Conservation (phyloP, 2,329 filamentous ascomycete species). For the Talaromyces sp. region DNA sequence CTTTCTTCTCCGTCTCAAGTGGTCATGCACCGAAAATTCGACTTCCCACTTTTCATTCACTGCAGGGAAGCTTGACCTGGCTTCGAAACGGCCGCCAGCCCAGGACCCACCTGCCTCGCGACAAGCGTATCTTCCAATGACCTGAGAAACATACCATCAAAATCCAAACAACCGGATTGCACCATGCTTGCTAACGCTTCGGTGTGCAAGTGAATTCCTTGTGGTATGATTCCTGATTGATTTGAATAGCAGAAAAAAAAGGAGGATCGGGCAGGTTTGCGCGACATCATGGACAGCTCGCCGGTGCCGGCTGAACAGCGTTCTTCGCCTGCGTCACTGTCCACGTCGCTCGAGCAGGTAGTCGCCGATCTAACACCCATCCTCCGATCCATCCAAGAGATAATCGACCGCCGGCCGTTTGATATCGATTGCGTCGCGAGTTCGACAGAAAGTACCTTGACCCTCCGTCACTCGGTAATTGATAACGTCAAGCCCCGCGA, state of each 20-base stretch:
- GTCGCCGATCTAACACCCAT: constrained; percentile 19
- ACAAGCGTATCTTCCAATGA: background rate
- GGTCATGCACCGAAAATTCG: background rate
- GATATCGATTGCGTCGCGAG: constrained; percentile 35
- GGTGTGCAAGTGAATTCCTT: background rate
- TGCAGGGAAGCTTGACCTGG: background rate
- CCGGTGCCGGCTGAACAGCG: constrained; percentile 12
- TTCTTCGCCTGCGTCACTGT: constrained; percentile 9
- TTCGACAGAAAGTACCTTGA: constrained; percentile 57
- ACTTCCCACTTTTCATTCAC: background rate
- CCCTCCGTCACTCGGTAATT: constrained; percentile 64
- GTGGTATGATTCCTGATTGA: background rate
- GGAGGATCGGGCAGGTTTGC: constrained; percentile 9
- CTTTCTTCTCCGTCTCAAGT: background rate
- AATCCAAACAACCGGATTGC: background rate
- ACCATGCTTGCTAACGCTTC: background rate
- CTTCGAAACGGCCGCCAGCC: background rate
- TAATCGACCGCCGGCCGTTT: constrained; percentile 29
- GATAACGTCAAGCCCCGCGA: constrained; percentile 49
- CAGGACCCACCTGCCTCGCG: constrained; percentile 7
- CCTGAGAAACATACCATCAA: background rate
- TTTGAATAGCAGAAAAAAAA: background rate
- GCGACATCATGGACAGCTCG: constrained; percentile 16
- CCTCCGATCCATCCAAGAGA: constrained; percentile 36
- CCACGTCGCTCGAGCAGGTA: constrained; percentile 10